Conservation (phyloP, 2,329 filamentous ascomycete genomes). For the Fusarium sp. region DNA sequence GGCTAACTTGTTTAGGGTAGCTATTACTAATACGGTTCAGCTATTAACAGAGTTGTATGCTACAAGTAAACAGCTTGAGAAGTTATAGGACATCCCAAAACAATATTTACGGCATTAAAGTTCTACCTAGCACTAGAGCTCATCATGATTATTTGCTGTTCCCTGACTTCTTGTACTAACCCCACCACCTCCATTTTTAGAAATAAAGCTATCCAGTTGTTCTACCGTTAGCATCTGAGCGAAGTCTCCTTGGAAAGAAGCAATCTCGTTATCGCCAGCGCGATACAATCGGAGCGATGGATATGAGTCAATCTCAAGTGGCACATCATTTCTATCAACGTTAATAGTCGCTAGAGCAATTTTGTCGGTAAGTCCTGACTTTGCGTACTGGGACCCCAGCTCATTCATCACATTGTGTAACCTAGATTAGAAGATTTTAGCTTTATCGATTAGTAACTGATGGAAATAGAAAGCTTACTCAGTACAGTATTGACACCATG, state of each 20-base stretch:
- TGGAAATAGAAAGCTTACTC: neutral
- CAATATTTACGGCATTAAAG: too few relatives aligned
- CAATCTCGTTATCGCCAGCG: neutral
- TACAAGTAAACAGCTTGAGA: too few relatives aligned
- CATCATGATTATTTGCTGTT: neutral
- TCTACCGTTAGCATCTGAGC: neutral
- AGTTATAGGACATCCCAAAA: too few relatives aligned
- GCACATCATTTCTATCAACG: conserved; percentile 4
- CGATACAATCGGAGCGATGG: neutral
- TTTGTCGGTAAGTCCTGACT: neutral
- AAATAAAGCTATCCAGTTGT: neutral
- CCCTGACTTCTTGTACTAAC: neutral
- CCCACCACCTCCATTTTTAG: neutral
- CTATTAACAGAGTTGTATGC: too few relatives aligned
- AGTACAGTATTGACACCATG: conserved; percentile 6
- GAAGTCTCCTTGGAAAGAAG: neutral
- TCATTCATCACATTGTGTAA: neutral
- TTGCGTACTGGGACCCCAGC: neutral
- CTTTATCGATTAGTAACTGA: neutral
- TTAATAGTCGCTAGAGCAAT: neutral
- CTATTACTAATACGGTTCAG: too few relatives aligned
- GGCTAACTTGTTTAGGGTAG: too few relatives aligned
- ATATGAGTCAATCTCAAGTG: conserved; percentile 7
- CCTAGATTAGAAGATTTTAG: neutral
- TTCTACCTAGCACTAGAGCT: neutral